Evolutionary conservation across 1,139 yeast genomes (phyloP).

Genomic region (Pneumocystis canis): DNA sequence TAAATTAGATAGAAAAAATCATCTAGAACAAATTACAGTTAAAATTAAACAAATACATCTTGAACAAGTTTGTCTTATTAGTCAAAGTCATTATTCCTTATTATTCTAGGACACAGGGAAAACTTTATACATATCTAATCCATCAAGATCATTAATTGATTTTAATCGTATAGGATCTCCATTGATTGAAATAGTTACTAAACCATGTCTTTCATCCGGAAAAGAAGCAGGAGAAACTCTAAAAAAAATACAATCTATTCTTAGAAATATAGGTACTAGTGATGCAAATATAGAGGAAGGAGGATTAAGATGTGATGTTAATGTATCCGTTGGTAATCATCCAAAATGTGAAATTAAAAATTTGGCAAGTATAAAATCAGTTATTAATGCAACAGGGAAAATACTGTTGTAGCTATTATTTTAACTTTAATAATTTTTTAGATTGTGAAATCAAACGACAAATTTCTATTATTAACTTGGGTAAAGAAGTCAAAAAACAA

Average conservation of each 20-base stretch:
- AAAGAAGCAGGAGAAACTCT: slow-evolving; percentile 65
- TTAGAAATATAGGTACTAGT: slow-evolving; percentile 56
- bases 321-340: slow-evolving; percentile 58
- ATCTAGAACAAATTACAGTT: slow-evolving; percentile 14
- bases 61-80: slow-evolving; percentile 37
- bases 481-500: slow-evolving; percentile 38
- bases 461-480: slow-evolving; percentile 27
- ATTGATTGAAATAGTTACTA: slow-evolving; percentile 77
- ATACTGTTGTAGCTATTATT: neutral
- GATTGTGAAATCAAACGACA: slow-evolving; percentile 64
- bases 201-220: slow-evolving; percentile 63
- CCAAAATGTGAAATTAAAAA: slow-evolving; percentile 80
- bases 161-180: slow-evolving; percentile 77
- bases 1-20: neutral
- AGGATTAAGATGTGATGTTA: slow-evolving; percentile 89
- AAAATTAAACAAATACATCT: slow-evolving; percentile 63
- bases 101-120: slow-evolving; percentile 59
- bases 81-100: neutral
- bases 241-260: slow-evolving; percentile 59
- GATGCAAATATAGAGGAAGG: slow-evolving; percentile 89
- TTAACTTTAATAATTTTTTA: neutral
- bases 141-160: slow-evolving; percentile 36
- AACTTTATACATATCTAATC: slow-evolving; percentile 39
- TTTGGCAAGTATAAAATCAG: slow-evolving; percentile 70
- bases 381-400: slow-evolving; percentile 48